Evolutionary conservation across 257 asterid species (phyloP).

Genomic region (Solanum commersonii): DNA sequence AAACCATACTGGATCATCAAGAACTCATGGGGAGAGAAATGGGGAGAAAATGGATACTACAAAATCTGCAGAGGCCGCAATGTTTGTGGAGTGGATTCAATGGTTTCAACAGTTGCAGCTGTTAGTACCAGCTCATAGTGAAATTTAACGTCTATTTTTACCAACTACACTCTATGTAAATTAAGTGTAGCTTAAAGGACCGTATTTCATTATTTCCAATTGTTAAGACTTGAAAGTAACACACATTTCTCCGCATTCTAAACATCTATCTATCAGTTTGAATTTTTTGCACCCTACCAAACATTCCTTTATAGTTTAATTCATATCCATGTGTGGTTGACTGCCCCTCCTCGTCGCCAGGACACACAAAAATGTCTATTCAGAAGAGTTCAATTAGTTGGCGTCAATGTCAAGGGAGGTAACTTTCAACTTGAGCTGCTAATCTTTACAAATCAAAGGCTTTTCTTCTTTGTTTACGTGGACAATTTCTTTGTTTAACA

Average conservation of each 20-base stretch:
- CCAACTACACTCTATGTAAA: background rate
- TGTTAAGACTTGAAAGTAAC: background rate
- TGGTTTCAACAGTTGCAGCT: conserved; percentile 87
- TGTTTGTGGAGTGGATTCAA: conserved; percentile 79
- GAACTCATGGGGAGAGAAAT: conserved; percentile 77
- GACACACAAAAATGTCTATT: background rate
- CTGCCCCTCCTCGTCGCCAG: background rate
- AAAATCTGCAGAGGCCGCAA: conserved; percentile 61
- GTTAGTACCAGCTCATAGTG: conserved; percentile 18
- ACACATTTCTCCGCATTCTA: background rate
- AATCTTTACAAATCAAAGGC: background rate
- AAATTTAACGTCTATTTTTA: background rate
- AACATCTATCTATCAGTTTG: background rate
- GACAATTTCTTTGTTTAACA: background rate
- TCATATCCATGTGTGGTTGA: background rate
- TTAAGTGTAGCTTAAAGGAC: background rate
- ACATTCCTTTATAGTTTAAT: background rate
- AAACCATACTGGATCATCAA: conserved; percentile 83
- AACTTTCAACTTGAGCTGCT: too few relatives aligned
- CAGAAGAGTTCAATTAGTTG: background rate
- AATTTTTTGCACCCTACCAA: background rate
- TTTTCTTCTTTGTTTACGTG: background rate
- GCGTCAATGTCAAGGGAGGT: background rate
- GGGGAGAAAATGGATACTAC: conserved; percentile 84
- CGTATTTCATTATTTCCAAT: background rate